Conservation (phyloP, 495 filamentous ascomycete species). For the Penicillium silybi region DNA sequence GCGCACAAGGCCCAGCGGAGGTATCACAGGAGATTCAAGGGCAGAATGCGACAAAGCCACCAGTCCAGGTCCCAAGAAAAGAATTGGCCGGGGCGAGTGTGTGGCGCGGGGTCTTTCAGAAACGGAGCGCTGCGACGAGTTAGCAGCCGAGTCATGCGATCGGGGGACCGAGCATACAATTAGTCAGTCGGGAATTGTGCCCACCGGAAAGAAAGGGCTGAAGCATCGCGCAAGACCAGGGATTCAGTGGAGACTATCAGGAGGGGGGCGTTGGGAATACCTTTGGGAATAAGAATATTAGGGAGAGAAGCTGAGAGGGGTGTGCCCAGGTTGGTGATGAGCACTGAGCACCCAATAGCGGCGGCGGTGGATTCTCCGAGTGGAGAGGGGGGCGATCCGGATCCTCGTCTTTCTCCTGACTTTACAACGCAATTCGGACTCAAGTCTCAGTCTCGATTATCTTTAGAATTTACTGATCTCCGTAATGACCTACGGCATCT, state of each 20-base stretch:
- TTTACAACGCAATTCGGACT: too few relatives aligned
- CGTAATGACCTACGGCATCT: background rate
- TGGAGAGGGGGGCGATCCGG: background rate
- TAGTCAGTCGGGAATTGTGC: slow-evolving; percentile 3
- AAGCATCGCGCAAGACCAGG: background rate
- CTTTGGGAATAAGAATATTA: background rate
- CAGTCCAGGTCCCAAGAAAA: background rate
- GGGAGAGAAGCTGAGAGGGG: slow-evolving; percentile 14
- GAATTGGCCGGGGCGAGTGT: background rate
- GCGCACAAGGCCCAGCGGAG: background rate
- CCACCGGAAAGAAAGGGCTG: slow-evolving; percentile 1
- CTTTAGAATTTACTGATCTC: background rate
- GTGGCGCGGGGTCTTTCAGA: background rate
- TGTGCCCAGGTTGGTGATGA: slow-evolving; percentile 14
- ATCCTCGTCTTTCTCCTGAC: background rate
- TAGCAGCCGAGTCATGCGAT: background rate
- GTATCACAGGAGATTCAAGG: background rate
- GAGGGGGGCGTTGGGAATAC: background rate
- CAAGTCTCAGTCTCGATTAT: too few relatives aligned
- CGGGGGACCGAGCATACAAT: background rate
- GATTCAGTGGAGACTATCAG: slow-evolving; percentile 10
- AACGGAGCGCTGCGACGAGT: background rate
- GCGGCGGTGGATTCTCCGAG: slow-evolving; percentile 9
- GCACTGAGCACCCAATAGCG: slow-evolving; percentile 19
- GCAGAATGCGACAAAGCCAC: background rate